Evolutionary conservation across 768 basidiomycete genomes (phyloP), one percentile per base, ranked within the genome.

Genomic region (Zangia roseola): DNA sequence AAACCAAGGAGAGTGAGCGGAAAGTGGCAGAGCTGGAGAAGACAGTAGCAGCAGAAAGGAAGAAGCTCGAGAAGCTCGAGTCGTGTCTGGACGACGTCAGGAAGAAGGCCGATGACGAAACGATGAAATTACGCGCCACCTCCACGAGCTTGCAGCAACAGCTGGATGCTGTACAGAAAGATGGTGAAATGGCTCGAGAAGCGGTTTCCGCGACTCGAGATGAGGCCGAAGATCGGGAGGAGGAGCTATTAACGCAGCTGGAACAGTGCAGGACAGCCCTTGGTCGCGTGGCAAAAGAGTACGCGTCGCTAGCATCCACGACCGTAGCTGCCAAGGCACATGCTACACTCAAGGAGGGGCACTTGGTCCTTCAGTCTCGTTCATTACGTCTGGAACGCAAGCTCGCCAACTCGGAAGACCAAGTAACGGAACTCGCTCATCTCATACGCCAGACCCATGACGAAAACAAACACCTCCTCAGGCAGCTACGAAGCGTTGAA

Each of bases 331-430:
- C 57, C 35, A 52, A 65, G 20, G 61, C 66, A 1, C 68, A 78
- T 52, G 59, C 59, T 17, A 53, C 58, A 7, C 70, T 85, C 30
- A 71, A 72, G 60, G 65, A 70, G 26, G 70, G 75, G 24, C 65
- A 76, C 49, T 46, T 66, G 2, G 54, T 63, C 5, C 51, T 75
- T 25, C 75, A 75, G 46, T 54, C 78, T 10, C 75, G 71, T 8
- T 66, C 71, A 21, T 63, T 73, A 23, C 81, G 85, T 24, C 68
- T 88, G 12, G 81, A 86, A 56, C 80, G 87, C 50, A 87, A 84
- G 63, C 70, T 88, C 13, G 80, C 79, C 34, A 86, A 84, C 57
- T 73, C 84, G 5, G 82, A 88, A 47, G 80, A 69, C 16, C 86
- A 89, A 60, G 83, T 86, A 19, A 63, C 71, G 12, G 86, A 88